These are phyloP conservation scores for Trametes cingulata DNA, from an alignment of 768 basidiomycete species.

Conservation along the genomic window DNA sequence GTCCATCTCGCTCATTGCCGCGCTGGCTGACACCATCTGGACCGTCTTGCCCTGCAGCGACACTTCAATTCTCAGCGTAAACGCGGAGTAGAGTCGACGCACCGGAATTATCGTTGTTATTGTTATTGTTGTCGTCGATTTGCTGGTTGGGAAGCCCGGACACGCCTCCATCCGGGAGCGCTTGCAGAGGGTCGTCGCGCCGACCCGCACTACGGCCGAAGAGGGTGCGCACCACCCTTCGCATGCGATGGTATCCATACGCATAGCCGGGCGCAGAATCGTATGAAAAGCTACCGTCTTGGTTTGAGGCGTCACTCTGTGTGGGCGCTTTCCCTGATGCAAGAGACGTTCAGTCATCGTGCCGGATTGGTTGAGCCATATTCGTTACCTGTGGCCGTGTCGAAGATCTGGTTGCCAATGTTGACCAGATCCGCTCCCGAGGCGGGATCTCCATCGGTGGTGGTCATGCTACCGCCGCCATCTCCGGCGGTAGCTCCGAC, in stretches of 20 bases:
- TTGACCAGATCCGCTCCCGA: background rate
- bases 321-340: background rate
- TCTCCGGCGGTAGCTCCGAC: slow-evolving; percentile 9
- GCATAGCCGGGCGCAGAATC: background rate
- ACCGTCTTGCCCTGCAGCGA: slow-evolving; percentile 2
- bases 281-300: background rate
- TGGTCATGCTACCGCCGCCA: slow-evolving; percentile 2
- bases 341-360: background rate
- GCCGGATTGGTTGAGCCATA: background rate
- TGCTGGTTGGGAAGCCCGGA: background rate
- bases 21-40: slow-evolving; percentile 6
- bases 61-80: background rate
- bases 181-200: background rate
- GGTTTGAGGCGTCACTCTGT: background rate
- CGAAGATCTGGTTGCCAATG: background rate
- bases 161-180: background rate
- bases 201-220: background rate
- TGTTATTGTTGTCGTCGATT: background rate
- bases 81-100: background rate
- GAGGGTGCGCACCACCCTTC: background rate
- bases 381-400: background rate
- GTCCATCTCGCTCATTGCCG: background rate
- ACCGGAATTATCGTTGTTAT: slow-evolving; percentile 8
- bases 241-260: slow-evolving; percentile 1
- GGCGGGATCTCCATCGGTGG: slow-evolving; percentile 1